Percentiles rank a stretch among this genome's conserved stretches.
phyloP scores from a whole-genome alignment of 2,329 filamentous ascomycete species.

The Claviceps monticola region DNA sequence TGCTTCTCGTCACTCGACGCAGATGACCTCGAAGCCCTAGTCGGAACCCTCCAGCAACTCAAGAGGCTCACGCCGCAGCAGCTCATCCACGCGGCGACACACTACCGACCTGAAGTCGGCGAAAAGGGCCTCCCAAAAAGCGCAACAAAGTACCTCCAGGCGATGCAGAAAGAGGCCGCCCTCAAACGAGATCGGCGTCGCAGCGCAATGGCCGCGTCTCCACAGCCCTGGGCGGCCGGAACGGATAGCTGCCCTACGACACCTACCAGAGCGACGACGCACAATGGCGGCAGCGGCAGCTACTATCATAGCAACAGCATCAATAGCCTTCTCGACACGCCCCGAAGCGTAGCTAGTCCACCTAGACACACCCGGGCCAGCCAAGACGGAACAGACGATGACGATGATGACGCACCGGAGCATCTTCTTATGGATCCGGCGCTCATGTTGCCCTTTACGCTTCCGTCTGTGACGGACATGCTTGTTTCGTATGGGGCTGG shows the following conservation, averaged over 20 bases:
- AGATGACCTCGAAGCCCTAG: constrained; percentile 77
- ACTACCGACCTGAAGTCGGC: constrained; percentile 88
- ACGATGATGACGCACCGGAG: constrained; percentile 52
- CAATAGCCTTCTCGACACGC: constrained; percentile 26
- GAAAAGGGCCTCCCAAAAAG: constrained; percentile 85
- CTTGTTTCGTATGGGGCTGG: constrained; percentile 87
- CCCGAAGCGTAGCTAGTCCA: constrained; percentile 27
- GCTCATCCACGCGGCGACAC: constrained; percentile 78
- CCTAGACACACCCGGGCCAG: constrained; percentile 16
- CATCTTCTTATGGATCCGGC: constrained; percentile 76
- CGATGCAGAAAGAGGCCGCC: constrained; percentile 62
- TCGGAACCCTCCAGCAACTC: constrained; percentile 80
- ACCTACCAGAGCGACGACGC: constrained; percentile 25
- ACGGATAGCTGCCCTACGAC: constrained; percentile 29
- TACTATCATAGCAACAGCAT: not conserved
- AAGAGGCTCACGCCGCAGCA: constrained; percentile 76
- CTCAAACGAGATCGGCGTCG: constrained; percentile 41
- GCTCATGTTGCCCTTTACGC: constrained; percentile 84
- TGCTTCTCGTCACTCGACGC: constrained; percentile 83
- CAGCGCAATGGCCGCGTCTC: constrained; percentile 30
- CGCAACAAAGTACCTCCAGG: constrained; percentile 72
- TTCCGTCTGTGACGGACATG: constrained; percentile 96
- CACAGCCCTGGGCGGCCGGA: constrained; percentile 20
- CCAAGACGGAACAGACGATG: constrained; percentile 28
- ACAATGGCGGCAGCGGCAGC: constrained; percentile 15